Evolutionary conservation across 225 moss, liverwort and hornwort species (phyloP).

Genomic region (Pseudoscleropodium purum): DNA sequence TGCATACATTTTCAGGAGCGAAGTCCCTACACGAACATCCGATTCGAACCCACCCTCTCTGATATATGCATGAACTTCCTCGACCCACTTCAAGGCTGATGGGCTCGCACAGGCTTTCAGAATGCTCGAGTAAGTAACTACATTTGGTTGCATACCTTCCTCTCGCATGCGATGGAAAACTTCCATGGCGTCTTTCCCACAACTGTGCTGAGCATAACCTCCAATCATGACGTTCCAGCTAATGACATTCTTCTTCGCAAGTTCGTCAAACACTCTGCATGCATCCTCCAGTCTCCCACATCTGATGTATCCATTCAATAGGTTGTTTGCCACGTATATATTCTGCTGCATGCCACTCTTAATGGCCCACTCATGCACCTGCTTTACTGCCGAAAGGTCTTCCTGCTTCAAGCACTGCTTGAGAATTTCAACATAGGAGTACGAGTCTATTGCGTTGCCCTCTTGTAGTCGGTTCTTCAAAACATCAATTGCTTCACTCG

Average conservation of each 20-base stretch:
- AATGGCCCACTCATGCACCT: neutral
- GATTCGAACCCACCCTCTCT: neutral
- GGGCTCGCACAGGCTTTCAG: neutral
- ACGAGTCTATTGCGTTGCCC: neutral
- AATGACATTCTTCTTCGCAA: neutral
- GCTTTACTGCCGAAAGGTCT: neutral
- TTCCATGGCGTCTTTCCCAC: neutral
- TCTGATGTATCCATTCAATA: neutral
- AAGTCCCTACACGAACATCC: neutral
- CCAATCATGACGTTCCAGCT: neutral
- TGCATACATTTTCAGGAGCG: neutral
- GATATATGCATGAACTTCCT: neutral
- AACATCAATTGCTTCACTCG: neutral
- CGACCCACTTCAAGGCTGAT: neutral
- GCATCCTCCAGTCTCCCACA: neutral
- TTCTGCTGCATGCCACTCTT: neutral
- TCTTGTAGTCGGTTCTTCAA: neutral
- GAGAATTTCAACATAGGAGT: neutral
- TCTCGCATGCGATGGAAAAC: neutral
- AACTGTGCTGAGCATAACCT: neutral
- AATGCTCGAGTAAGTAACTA: neutral
- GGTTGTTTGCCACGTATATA: neutral
- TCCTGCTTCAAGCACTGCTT: neutral
- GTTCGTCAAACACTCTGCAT: neutral
- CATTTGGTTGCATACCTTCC: neutral